Evolutionary conservation across 2,329 filamentous ascomycete genomes (phyloP).

Genomic region (Penicillium brasilianum): DNA sequence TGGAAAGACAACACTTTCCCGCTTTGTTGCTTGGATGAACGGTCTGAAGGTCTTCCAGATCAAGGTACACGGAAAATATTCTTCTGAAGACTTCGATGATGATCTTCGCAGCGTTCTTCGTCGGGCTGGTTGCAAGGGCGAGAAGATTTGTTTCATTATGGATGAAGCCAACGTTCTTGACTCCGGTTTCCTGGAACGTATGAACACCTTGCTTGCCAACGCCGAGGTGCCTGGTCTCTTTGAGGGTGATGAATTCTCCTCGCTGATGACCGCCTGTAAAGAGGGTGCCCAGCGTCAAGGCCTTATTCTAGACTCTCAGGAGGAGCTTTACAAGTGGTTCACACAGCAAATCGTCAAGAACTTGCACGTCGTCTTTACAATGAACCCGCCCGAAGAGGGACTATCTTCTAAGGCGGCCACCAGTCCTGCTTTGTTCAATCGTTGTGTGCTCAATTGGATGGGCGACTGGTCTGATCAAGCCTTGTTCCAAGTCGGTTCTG

Average conservation of each 20-base stretch:
- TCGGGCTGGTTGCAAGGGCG: slow-evolving; percentile 93
- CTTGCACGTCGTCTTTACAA: slow-evolving; percentile 97
- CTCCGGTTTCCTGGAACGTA: slow-evolving; percentile 96
- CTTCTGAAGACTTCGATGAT: slow-evolving; percentile 97
- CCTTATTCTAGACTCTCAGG: slow-evolving; percentile 91
- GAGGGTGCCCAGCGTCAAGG: slow-evolving; percentile 97
- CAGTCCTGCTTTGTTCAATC: slow-evolving; percentile 97
- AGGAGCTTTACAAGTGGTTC: slow-evolving; percentile 99
- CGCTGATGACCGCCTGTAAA: slow-evolving; percentile 99
- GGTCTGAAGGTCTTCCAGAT: slow-evolving; percentile 99
- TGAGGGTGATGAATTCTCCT: slow-evolving; percentile 96
- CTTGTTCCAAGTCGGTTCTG: slow-evolving; percentile 94
- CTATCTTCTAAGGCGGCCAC: slow-evolving; percentile 95
- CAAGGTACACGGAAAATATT: slow-evolving; percentile 99
- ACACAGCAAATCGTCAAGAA: slow-evolving; percentile 99
- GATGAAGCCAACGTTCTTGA: slow-evolving; percentile 98
- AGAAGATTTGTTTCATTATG: slow-evolving; percentile 99
- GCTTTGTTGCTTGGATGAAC: slow-evolving; percentile 99
- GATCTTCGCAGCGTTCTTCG: slow-evolving; percentile 92
- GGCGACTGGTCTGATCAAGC: slow-evolving; percentile 99
- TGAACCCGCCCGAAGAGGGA: slow-evolving; percentile 97
- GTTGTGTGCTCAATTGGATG: slow-evolving; percentile 99
- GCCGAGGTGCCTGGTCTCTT: slow-evolving; percentile 99
- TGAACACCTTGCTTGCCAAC: slow-evolving; percentile 98
- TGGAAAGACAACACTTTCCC: slow-evolving; percentile 96